Conservation (phyloP, 192 early-diverging fungal species). For the Coemansia sp. region DNA sequence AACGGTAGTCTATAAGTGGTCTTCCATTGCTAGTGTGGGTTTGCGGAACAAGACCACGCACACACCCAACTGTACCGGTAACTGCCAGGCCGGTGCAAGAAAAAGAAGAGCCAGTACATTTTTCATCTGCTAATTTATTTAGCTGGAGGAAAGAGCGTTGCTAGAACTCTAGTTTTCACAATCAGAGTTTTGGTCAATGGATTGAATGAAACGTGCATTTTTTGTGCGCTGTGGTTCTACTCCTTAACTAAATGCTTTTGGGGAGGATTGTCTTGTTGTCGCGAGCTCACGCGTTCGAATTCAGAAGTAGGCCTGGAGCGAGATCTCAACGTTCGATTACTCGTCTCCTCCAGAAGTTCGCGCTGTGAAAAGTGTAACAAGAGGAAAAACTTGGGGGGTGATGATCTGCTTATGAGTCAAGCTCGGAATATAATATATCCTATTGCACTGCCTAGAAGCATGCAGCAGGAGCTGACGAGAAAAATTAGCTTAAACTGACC, state of each 20-base stretch:
- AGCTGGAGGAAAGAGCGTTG: not conserved
- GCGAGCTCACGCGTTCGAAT: too few species aligned
- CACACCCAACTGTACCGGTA: too few species aligned
- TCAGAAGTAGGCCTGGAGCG: too few species aligned
- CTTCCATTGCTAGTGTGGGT: too few species aligned
- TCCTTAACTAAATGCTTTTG: not conserved
- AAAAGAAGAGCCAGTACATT: too few species aligned
- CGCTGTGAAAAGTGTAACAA: not conserved
- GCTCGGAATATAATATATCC: constrained; percentile 19
- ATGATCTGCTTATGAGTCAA: constrained; percentile 46
- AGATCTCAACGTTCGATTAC: too few species aligned
- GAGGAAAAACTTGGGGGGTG: constrained; percentile 12
- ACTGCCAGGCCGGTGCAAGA: too few species aligned
- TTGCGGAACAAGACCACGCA: too few species aligned
- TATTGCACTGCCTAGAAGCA: not conserved
- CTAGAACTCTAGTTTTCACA: not conserved
- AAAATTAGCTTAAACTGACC: constrained; percentile 29
- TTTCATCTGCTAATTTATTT: too few species aligned
- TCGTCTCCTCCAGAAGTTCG: too few species aligned
- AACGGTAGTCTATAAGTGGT: too few species aligned
- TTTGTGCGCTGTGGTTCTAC: not conserved
- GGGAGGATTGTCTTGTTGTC: too few species aligned
- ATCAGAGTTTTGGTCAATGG: not conserved
- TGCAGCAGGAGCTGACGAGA: constrained; percentile 15
- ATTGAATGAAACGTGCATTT: not conserved